Percentiles rank a stretch among this genome's conserved stretches.
phyloP scores from a whole-genome alignment of 306 rosid species.

The Sphenostylis stenocarpa region DNA sequence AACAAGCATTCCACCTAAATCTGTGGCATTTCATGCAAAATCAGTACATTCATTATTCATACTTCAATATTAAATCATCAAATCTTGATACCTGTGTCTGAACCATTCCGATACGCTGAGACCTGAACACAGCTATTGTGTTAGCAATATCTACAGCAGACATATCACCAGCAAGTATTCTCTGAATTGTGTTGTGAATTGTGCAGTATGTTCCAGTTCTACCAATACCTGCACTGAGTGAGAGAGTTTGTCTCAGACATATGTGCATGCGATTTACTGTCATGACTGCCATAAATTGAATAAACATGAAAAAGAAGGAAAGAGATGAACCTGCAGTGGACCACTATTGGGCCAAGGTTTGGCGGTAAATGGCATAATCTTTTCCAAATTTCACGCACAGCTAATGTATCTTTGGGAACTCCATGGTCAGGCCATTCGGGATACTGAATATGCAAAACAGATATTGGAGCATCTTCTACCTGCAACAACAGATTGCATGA shows the following conservation, averaged over 20 bases:
- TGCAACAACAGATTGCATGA: slow-evolving; percentile 38
- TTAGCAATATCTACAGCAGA: slow-evolving; percentile 75
- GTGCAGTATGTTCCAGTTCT: slow-evolving; percentile 94
- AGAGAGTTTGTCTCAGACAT: slow-evolving; percentile 50
- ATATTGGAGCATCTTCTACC: slow-evolving; percentile 60
- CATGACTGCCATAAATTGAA: background rate
- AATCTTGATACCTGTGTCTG: slow-evolving; percentile 71
- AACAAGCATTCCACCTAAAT: background rate
- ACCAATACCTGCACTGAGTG: slow-evolving; percentile 97
- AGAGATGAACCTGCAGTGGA: slow-evolving; percentile 87
- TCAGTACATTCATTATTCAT: slow-evolving; percentile 6
- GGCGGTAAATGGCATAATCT: slow-evolving; percentile 65
- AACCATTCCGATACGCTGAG: slow-evolving; percentile 96
- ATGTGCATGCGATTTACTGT: slow-evolving; percentile 7
- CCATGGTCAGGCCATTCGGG: slow-evolving; percentile 99
- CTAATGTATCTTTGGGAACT: slow-evolving; percentile 70
- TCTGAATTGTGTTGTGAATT: slow-evolving; percentile 86
- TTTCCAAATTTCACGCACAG: slow-evolving; percentile 77
- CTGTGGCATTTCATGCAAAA: slow-evolving; percentile 18
- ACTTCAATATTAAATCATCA: slow-evolving; percentile 16
- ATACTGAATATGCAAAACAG: slow-evolving; percentile 88
- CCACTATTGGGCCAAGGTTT: slow-evolving; percentile 76
- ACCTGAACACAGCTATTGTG: slow-evolving; percentile 72
- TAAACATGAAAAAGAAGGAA: slow-evolving; percentile 13
- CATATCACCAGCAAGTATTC: slow-evolving; percentile 87